Base-by-base conservation (phyloP, 2,329 filamentous ascomycete species). In the Trichocomaceae sp. region DNA sequence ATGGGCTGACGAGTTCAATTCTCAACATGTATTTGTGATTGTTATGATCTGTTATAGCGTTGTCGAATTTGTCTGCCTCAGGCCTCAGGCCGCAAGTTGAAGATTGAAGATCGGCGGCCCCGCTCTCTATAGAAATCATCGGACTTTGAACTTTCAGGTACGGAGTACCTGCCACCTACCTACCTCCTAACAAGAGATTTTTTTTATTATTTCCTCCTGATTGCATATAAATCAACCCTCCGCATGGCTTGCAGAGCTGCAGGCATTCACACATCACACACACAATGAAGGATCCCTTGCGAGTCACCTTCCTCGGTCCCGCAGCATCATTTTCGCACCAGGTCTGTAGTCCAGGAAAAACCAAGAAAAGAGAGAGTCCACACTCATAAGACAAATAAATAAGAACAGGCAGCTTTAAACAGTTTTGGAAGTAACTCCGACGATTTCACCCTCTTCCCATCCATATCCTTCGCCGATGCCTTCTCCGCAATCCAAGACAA, bases 401-500 rank as follows among this genome's bases (percentile, higher is more conserved):
- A 52, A 54, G 13, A 44, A 45, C 65, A 84, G 79, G 81, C 81
- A 37, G 73, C 82, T 2, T 72, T 83, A 52, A 72, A 76, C 61
- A 69, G 71, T 56, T 82, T 82, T 58, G 66, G 73, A n/a, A 52
- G 31, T 33, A 35, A 53, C 5, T 62, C 63, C 4, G 63, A 63
- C 42, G 26, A 19, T 22, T n/a, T 47, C 10, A 61, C 65, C 17
- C 59, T 75, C 29, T 57, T 65, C 8, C 71, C 73, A 1, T 61
- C 69, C 31, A 44, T 68, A 29, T 70, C 66, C 15, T 75, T 75
- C 56, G 65, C 67, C 31, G 89, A 93, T 66, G 84, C 95, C 63
- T 96, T 96, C 70, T 78, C 84, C 50, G 79, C 84, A 15, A 87
- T 96, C 5, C 89, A 95, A 65, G 77, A 78, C 37, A 79, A 82